phyloP scores from a whole-genome alignment of 2,329 filamentous ascomycete species.

The Trichoderma endophyticum region DNA sequence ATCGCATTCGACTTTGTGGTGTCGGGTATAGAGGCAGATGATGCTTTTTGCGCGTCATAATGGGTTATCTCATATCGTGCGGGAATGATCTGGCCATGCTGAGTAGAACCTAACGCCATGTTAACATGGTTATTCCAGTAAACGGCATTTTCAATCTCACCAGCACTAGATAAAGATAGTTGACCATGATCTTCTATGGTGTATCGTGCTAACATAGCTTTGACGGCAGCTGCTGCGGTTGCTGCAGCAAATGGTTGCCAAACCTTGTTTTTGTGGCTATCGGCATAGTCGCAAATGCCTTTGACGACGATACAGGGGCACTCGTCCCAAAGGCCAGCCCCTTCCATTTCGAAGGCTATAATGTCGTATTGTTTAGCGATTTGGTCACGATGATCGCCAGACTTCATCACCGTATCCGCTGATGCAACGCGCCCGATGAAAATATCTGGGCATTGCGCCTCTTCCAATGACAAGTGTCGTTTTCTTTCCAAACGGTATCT shows the following conservation, averaged over 20 bases:
- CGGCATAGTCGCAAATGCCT: constrained; percentile 38
- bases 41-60: no score
- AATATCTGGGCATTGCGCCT: constrained; percentile 1
- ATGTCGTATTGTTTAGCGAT: constrained; percentile 24
- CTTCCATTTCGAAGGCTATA: constrained; percentile 34
- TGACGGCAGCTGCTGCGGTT: constrained; percentile 18
- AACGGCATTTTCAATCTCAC: neutral
- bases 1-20: no score
- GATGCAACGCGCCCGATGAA: constrained; percentile 37
- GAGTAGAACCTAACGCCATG: neutral
- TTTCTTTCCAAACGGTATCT: neutral
- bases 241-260: constrained; percentile 27
- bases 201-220: neutral
- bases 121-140: neutral
- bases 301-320: constrained; percentile 36
- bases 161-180: rapidly evolving
- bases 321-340: constrained; percentile 27
- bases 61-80: neutral
- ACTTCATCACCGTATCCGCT: constrained; percentile 39
- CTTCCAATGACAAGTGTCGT: neutral
- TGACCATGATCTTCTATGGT: neutral
- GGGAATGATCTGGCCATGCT: no score
- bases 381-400: constrained; percentile 32
- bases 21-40: neutral
- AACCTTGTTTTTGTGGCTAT: constrained; percentile 36